Evolutionary conservation across 2,329 filamentous ascomycete genomes (phyloP).

Genomic region (Penicillium sp.): DNA sequence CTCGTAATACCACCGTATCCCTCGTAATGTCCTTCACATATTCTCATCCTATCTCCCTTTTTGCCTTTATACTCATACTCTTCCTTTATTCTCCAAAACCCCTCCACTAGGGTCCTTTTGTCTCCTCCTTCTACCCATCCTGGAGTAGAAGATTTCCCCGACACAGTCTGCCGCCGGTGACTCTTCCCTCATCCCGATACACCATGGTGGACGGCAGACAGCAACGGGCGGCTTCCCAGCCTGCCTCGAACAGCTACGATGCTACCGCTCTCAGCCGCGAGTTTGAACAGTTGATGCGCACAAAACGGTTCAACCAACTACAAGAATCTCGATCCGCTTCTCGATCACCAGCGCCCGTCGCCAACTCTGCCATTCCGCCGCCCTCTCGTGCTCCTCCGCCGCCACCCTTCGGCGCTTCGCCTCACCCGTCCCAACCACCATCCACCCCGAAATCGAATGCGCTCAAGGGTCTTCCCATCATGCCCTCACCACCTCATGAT

Average conservation of each 20-base stretch:
- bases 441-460: conserved; percentile 23
- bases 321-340: conserved; percentile 63
- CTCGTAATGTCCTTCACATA: neutral
- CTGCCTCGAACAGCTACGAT: conserved; percentile 58
- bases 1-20: conserved; percentile 26
- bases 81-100: conserved; percentile 8
- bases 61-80: conserved; percentile 7
- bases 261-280: conserved; percentile 76
- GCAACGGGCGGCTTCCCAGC: conserved; percentile 27
- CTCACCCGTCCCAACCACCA: conserved; percentile 29
- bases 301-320: conserved; percentile 82
- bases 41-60: conserved; percentile 13
- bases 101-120: conserved; percentile 4
- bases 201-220: conserved; percentile 42
- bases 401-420: conserved; percentile 39
- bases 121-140: conserved; percentile 16
- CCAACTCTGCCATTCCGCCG: conserved; percentile 25
- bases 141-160: conserved; percentile 24
- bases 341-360: conserved; percentile 54
- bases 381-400: conserved; percentile 39
- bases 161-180: conserved; percentile 29
- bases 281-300: conserved; percentile 84
- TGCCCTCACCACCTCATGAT: conserved; percentile 75
- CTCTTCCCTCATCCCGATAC: conserved; percentile 19
- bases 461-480: conserved; percentile 62